Conservation (phyloP, 139 green algal genomes). For the Asterochloris sp. region DNA sequence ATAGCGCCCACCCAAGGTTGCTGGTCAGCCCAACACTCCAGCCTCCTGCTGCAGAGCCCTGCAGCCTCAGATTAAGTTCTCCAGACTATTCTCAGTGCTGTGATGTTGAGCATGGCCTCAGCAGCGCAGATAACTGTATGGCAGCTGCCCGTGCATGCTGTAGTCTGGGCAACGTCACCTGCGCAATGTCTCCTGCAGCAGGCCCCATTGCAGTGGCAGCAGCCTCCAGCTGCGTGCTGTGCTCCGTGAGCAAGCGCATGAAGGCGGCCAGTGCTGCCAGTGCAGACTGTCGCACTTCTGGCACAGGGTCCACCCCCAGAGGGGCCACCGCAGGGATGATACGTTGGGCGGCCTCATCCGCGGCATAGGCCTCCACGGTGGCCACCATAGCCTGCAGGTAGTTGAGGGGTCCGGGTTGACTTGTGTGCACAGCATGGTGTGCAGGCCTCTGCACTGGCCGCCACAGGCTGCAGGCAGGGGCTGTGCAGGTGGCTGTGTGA, state of each 20-base stretch:
- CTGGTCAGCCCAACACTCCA: conserved; percentile 23
- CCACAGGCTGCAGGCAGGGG: no score
- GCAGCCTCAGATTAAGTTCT: no score
- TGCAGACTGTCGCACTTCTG: conserved; percentile 54
- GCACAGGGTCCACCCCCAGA: conserved; percentile 72
- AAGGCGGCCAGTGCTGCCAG: conserved; percentile 48
- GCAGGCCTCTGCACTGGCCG: neutral
- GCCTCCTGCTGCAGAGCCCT: neutral
- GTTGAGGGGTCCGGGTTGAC: no score
- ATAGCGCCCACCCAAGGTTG: conserved; percentile 40
- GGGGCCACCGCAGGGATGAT: conserved; percentile 78
- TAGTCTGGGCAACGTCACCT: conserved; percentile 12
- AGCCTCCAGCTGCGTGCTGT: no score
- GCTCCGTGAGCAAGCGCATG: conserved; percentile 27
- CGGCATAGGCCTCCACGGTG: conserved; percentile 62
- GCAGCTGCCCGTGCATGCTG: no score
- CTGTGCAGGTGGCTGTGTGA: no score
- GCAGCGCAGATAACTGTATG: no score
- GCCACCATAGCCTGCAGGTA: conserved; percentile 64
- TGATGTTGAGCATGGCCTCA: no score
- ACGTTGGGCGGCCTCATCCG: conserved; percentile 73
- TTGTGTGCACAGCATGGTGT: no score
- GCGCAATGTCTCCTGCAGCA: neutral
- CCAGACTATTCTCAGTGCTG: no score
- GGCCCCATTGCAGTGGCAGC: no score